Evolutionary conservation across 495 filamentous ascomycete genomes (phyloP), one percentile per base, ranked within the genome.

Genomic region (Talaromyces liani): DNA sequence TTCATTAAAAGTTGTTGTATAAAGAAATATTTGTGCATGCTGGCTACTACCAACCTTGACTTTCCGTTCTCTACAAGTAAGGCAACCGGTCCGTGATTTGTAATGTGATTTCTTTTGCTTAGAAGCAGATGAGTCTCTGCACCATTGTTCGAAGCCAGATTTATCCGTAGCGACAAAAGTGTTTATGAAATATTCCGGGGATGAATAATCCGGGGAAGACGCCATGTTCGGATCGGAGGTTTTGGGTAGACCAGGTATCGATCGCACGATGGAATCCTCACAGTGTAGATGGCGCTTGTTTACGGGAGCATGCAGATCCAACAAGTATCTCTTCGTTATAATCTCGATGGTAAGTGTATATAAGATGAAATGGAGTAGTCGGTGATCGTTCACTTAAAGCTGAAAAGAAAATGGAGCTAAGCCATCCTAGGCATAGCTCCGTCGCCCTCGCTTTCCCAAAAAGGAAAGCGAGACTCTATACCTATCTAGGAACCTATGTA

Each of bases 71-170:
- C 69, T 71, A 58, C 69, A 71, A 14, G 64, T 65, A 25, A 61
- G 62, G 39, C 69, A 71, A 6, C 69, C 69, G 58, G 65, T 65
- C 20, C 66, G 56, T 8, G 69, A 71, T 58, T 71, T 71, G 20
- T 53, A 60, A 61, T 71, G 69, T 7, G 58, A 18, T 16, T 24
- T 39, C 29, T 60, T 60, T 16, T 39, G 31, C 22, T 20, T 41
- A 24, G 33, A 3, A 33, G n/a, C 12, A 1, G 24, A 24, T 3
- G 33, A 33, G 10, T 41, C 34, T 10, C 24, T 18, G n/a, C n/a
- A 20, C 58, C 22, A 22, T 25, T 22, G 8, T 12, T 36, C 33
- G n/a, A 25, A 7, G 9, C 12, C 34, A 14, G 7, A 54, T 54
- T 27, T 25, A 22, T 22, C 18, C 20, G 24, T 24, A 8, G 49